phyloP scores from a whole-genome alignment of 2,329 filamentous ascomycete species.

The Colletotrichum orchidophilum region DNA sequence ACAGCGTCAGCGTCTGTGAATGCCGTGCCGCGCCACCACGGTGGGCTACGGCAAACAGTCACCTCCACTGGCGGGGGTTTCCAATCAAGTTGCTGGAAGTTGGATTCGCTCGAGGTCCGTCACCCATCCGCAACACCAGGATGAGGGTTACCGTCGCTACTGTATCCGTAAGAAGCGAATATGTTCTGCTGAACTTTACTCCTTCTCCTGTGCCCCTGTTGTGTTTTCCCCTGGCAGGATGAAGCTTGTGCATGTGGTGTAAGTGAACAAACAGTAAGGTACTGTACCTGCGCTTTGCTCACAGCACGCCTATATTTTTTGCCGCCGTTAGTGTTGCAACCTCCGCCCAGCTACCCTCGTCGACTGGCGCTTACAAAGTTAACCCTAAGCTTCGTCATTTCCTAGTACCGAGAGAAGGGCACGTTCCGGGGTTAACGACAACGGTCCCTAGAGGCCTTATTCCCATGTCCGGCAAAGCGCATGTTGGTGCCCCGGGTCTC shows the following conservation, averaged over 20 bases:
- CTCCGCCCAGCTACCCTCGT: constrained; percentile 26
- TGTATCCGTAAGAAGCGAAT: background rate
- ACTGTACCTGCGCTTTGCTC: constrained; percentile 16
- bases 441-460: constrained; percentile 7
- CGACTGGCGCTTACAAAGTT: constrained; percentile 27
- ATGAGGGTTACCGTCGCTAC: background rate
- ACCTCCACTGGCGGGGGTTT: background rate
- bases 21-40: constrained; percentile 23
- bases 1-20: constrained; percentile 1
- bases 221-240: background rate
- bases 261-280: background rate
- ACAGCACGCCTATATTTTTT: background rate
- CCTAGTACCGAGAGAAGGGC: constrained; percentile 26
- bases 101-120: background rate
- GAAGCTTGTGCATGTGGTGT: constrained; percentile 3
- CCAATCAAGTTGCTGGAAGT: background rate
- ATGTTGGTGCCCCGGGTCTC: constrained; percentile 21
- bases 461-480: constrained; percentile 24
- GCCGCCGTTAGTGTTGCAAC: constrained; percentile 30
- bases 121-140: background rate
- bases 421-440: constrained; percentile 13
- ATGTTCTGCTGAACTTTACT: background rate
- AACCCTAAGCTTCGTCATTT: constrained; percentile 33
- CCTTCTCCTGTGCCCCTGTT: background rate
- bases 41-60: background rate